Base-by-base conservation (phyloP, 169 alveolate species). In the Pseudocohnilembus persalinus region DNA sequence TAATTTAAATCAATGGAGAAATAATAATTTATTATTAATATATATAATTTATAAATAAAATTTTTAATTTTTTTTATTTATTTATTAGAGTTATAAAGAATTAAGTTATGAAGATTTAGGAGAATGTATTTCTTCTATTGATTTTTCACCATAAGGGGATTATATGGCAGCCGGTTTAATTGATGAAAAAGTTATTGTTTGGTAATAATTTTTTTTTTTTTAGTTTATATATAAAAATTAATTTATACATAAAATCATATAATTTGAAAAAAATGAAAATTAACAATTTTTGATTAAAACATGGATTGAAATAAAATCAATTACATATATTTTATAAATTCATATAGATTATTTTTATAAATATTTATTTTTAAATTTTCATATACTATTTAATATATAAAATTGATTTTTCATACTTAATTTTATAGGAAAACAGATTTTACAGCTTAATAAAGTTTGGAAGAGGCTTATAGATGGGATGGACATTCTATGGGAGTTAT, bases 401-500 rank as follows among this genome's bases (percentile, higher is more conserved):
- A n/a, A n/a, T n/a, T n/a, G n/a, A n/a, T n/a, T n/a, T n/a, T n/a
- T n/a, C n/a, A n/a, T n/a, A n/a, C n/a, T n/a, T n/a, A 20, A 75
- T 29, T 29, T 25, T n/a, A 20, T 29, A 79, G 84, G 84, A 79
- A 79, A 27, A 35, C 84, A 29, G 76, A 79, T 79, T 79, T 79
- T 15, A 31, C 34, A 4, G n/a, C 31, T 49, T 75, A 29, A n/a
- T 32, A 33, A 4, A 31, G 72, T 26, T 75, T 80, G 73, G 30
- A 77, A 76, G 83, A 80, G 27, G 74, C 80, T 33, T 31, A 63
- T 49, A 25, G 73, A 33, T 35, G 80, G 27, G 87, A 86, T n/a
- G 90, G 90, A 0, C 90, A 86, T 76, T 77, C 49, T 33, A 74
- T 86, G 80, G 90, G 90, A 0, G 82, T 86, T 29, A 87, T 86